A percentile compares a stretch with the other conserved stretches of the same genome.
These are phyloP conservation scores for Globisporangium abappressorium DNA, from an alignment of 352 stramenopile genomes.

Conservation along the genomic window DNA sequence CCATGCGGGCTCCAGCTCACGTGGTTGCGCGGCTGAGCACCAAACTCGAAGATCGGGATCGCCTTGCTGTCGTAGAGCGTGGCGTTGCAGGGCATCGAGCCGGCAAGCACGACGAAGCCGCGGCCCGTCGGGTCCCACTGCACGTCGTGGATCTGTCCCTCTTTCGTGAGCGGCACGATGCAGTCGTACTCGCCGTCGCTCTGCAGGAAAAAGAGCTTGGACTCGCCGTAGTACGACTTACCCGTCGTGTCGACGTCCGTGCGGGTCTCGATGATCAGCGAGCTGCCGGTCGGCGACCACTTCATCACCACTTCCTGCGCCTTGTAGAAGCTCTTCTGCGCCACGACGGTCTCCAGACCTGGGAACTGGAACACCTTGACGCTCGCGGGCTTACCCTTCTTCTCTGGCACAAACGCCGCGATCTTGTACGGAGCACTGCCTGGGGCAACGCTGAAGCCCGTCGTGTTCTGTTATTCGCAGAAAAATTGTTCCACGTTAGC, in stretches of 20 bases:
- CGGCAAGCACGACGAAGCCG: slow-evolving; percentile 94
- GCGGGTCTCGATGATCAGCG: slow-evolving; percentile 89
- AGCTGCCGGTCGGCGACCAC: slow-evolving; percentile 85
- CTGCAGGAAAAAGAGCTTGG: slow-evolving; percentile 94
- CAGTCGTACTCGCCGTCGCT: slow-evolving; percentile 89
- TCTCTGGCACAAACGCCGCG: slow-evolving; percentile 85
- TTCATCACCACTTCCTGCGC: slow-evolving; percentile 88
- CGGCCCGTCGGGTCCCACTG: slow-evolving; percentile 92
- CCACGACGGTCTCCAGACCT: slow-evolving; percentile 52
- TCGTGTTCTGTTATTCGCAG: slow-evolving; percentile 42
- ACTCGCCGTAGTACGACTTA: slow-evolving; percentile 98
- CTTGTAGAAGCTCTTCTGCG: slow-evolving; percentile 90
- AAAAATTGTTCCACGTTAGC: not conserved
- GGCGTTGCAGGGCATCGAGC: slow-evolving; percentile 93
- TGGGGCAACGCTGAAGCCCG: slow-evolving; percentile 84
- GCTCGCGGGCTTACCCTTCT: slow-evolving; percentile 87
- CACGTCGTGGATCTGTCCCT: slow-evolving; percentile 93
- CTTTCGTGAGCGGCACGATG: slow-evolving; percentile 87
- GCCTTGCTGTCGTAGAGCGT: slow-evolving; percentile 96
- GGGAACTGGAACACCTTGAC: slow-evolving; percentile 86
- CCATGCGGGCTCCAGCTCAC: slow-evolving; percentile 95
- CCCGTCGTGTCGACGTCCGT: slow-evolving; percentile 91
- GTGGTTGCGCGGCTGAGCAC: slow-evolving; percentile 94
- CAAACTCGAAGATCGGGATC: slow-evolving; percentile 95
- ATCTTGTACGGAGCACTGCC: slow-evolving; percentile 79